These are phyloP conservation scores for Scytalidium sp. DNA, from an alignment of 2,329 filamentous ascomycete genomes.

Conservation along the genomic window DNA sequence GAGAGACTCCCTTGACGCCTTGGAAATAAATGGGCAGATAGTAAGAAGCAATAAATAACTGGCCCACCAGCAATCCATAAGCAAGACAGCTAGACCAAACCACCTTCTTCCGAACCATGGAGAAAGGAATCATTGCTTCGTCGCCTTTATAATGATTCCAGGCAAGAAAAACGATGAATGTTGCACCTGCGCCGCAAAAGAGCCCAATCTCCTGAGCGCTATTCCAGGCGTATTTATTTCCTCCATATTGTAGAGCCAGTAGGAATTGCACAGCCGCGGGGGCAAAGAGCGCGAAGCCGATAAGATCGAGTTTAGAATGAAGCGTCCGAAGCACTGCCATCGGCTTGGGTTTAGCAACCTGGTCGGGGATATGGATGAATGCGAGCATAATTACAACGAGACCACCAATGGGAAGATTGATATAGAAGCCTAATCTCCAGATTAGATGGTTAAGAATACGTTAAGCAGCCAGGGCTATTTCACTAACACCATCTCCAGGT, in stretches of 20 bases:
- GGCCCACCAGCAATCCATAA: constrained; percentile 5
- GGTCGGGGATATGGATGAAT: constrained; percentile 30
- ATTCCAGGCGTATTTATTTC: constrained; percentile 28
- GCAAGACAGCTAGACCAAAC: constrained; percentile 13
- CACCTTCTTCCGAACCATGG: constrained; percentile 15
- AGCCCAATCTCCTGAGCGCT: constrained; percentile 21
- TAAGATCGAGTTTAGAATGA: constrained; percentile 25
- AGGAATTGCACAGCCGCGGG: constrained; percentile 27
- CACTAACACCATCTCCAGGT: constrained; percentile 31
- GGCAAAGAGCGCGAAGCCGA: constrained; percentile 30
- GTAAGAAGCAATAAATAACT: background rate
- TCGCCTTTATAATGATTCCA: constrained; percentile 22
- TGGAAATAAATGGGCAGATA: constrained; percentile 22
- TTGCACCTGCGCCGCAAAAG: constrained; percentile 16
- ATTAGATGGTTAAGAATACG: background rate
- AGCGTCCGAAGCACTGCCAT: background rate
- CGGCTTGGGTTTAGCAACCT: constrained; percentile 15
- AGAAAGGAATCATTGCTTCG: constrained; percentile 21
- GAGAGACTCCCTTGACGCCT: constrained; percentile 16
- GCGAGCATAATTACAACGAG: constrained; percentile 27
- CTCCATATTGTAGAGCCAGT: constrained; percentile 32
- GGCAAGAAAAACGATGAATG: constrained; percentile 18
- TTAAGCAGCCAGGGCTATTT: background rate
- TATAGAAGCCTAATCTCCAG: constrained; percentile 24
- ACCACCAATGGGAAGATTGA: constrained; percentile 37